Base-by-base conservation (phyloP, 495 filamentous ascomycete species). In the Hypoxylon perforatum region DNA sequence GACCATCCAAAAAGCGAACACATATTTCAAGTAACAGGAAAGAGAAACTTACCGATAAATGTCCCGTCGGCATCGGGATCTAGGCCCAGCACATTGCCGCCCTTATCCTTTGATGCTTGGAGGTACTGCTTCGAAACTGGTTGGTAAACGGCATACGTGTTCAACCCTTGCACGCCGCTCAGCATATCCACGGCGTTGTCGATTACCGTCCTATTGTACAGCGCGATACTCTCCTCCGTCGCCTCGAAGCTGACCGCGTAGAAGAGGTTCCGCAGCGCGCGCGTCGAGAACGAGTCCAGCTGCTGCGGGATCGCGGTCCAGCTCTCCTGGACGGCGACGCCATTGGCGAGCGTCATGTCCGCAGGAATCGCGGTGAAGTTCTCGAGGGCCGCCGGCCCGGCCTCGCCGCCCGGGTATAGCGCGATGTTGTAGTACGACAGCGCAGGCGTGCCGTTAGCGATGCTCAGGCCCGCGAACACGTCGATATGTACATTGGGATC, bases 381-480 rank as follows among this genome's bases (percentile, higher is more conserved):
- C 52, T 55, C 52, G 2, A 55, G 44, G 18, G 52, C 52, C 14
- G 52, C 19, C 12, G 52, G 52, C 7, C 38, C 38, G 14, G 11
- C 38, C 8, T 30, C 15, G 21, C 38, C 11, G 10, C 52, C 52
- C 12, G 38, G 52, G 18, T 55, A 55, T 0, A 55, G 22, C 10
- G 52, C 52, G 22, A 55, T 55, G 21, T 55, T 55, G 15, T 55
- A 55, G n/a, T 55, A 55, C 6, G 5, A 1, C 21, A 55, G 52
- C 0, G 36, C 10, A 12, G 52, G 35, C 28, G 45, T 5, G 71
- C 73, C 39, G 48, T 59, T 21, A 38, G 63, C n/a, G 70, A 71
- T 38, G 67, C 63, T 22, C 1, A 44, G 1, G 67, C 73, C n/a
- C 63, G 61, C 0, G 67, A 23, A 22, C 42, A 25, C 12, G 38